Evolutionary conservation across 257 asterid species (phyloP).

Genomic region (Gardenia jasminoides): DNA sequence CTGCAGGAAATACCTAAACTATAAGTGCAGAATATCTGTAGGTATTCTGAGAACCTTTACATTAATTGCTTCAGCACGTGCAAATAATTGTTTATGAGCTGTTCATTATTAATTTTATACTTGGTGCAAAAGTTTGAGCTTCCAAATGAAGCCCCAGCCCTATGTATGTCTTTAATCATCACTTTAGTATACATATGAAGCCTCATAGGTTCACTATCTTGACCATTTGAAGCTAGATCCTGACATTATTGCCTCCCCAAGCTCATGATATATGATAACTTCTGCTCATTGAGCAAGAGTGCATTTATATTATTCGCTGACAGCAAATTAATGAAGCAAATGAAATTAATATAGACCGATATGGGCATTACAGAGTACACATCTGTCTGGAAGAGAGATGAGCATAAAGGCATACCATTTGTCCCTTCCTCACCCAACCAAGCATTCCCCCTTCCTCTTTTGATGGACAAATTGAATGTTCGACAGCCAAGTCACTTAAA

Average conservation of each 20-base stretch:
- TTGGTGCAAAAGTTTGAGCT: not conserved
- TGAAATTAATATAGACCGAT: not conserved
- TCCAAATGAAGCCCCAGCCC: not conserved
- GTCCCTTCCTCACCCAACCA: conserved; percentile 99
- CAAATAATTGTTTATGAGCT: not conserved
- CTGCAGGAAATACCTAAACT: not conserved
- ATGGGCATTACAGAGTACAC: no score
- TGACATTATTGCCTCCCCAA: not conserved
- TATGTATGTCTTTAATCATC: not conserved
- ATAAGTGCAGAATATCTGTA: not conserved
- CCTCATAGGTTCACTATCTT: not conserved
- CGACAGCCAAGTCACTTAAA: conserved; percentile 88
- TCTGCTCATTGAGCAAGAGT: not conserved
- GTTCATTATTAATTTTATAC: no score
- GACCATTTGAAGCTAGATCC: not conserved
- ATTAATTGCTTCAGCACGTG: not conserved
- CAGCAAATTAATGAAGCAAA: not conserved
- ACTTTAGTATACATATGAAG: no score
- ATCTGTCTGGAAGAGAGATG: conserved; percentile 7
- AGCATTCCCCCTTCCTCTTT: conserved; percentile 98
- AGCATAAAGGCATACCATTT: conserved; percentile 68
- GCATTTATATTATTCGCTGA: not conserved
- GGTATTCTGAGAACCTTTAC: not conserved
- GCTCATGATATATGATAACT: not conserved
- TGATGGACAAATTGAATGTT: conserved; percentile 86